phyloP scores from a whole-genome alignment of 1,139 yeast species.

The Groenewaldozyma sp. region DNA sequence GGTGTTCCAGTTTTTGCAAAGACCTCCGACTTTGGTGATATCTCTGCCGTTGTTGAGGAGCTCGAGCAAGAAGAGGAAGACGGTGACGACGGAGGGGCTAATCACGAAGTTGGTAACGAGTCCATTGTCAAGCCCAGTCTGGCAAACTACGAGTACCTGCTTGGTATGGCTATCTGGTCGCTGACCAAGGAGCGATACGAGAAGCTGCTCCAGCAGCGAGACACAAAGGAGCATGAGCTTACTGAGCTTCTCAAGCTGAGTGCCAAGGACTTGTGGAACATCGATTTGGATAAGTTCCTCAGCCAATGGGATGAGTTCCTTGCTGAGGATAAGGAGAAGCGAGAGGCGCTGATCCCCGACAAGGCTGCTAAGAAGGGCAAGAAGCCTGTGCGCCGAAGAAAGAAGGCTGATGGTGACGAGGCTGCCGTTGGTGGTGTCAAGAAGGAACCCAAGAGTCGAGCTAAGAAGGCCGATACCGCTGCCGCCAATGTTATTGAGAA shows the following conservation, averaged over 20 bases:
- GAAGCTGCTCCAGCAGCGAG: constrained; percentile 61
- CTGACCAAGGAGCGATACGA: constrained; percentile 85
- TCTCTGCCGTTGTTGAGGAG: constrained; percentile 23
- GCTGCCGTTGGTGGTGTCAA: constrained; percentile 17
- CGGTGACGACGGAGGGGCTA: constrained; percentile 32
- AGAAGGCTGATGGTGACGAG: constrained; percentile 10
- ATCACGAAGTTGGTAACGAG: constrained; percentile 25
- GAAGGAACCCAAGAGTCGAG: constrained; percentile 11
- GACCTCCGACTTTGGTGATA: constrained; percentile 29
- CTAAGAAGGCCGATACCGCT: no score
- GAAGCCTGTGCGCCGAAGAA: constrained; percentile 8
- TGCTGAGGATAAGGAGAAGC: constrained; percentile 41
- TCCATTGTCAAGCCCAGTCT: constrained; percentile 22
- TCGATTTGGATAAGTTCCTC: constrained; percentile 68
- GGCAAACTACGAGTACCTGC: constrained; percentile 37
- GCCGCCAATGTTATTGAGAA: no score
- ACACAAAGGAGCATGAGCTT: constrained; percentile 63
- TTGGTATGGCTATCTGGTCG: constrained; percentile 86
- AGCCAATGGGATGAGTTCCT: constrained; percentile 58
- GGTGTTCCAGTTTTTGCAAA: constrained; percentile 43
- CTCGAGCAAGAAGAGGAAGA: constrained; percentile 28
- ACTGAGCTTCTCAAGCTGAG: constrained; percentile 54
- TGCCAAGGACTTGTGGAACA: constrained; percentile 84
- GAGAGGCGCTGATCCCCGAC: constrained; percentile 20
- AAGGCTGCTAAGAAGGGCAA: constrained; percentile 20